Evolutionary conservation across 345 rosid genomes (phyloP).

Genomic region (Arabis hirsuta): DNA sequence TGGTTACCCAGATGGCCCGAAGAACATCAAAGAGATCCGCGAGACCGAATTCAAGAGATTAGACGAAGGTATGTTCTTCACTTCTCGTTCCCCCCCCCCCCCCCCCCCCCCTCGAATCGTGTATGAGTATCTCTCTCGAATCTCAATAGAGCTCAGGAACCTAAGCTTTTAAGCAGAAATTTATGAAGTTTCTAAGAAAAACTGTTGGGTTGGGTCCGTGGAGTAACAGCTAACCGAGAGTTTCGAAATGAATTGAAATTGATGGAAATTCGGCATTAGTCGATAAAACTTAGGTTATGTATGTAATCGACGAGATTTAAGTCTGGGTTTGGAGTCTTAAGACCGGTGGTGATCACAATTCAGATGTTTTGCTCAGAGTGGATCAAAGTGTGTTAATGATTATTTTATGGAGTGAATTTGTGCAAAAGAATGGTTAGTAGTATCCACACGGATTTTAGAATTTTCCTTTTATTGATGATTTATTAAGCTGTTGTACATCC

Average conservation of each 20-base stretch:
- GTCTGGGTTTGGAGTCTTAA: background rate
- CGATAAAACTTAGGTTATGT: background rate
- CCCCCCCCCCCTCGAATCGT: background rate
- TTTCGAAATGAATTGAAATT: slow-evolving; percentile 3
- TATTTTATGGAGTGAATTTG: background rate
- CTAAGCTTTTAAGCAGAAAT: background rate
- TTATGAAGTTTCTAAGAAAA: background rate
- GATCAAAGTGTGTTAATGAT: slow-evolving; percentile 4
- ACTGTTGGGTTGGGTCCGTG: background rate
- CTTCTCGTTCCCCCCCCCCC: background rate
- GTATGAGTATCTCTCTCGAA: slow-evolving; percentile 3
- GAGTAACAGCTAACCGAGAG: slow-evolving; percentile 6
- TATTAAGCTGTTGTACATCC: slow-evolving; percentile 10
- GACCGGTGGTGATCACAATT: slow-evolving; percentile 10
- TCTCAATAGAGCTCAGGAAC: background rate
- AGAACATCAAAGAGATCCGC: slow-evolving; percentile 72
- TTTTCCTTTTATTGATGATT: background rate
- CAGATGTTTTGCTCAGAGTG: background rate
- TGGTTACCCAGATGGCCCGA: slow-evolving; percentile 83
- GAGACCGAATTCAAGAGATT: slow-evolving; percentile 84
- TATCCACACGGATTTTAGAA: background rate
- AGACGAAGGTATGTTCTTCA: slow-evolving; percentile 47
- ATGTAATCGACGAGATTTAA: slow-evolving; percentile 2
- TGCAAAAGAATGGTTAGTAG: background rate
- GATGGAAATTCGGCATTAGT: background rate